Conservation (phyloP, 768 basidiomycete species). For the Rhodotorula kratochvilovae region DNA sequence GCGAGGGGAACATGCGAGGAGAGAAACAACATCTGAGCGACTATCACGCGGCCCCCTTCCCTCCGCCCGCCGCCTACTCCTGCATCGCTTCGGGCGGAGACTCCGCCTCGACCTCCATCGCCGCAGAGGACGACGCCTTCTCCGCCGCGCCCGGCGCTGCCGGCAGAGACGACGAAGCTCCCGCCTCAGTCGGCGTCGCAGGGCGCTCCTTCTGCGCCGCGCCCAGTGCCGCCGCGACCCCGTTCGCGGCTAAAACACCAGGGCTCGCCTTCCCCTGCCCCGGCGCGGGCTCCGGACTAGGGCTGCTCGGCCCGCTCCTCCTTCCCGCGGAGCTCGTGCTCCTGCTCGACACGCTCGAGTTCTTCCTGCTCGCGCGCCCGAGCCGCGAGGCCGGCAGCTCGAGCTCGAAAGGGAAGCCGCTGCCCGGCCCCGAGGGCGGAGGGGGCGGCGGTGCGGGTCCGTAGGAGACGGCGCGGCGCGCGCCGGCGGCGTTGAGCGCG, state of each 20-base stretch:
- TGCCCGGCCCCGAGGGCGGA: not conserved
- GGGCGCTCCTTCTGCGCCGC: not conserved
- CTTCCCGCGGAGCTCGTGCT: not conserved
- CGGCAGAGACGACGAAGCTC: no score
- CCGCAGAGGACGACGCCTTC: no score
- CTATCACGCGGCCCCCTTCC: no score
- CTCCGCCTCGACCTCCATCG: no score
- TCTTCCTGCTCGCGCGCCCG: slow-evolving; percentile 6
- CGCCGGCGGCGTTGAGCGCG: slow-evolving; percentile 14
- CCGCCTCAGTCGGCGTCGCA: not conserved
- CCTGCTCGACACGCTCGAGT: slow-evolving; percentile 4
- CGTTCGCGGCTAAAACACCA: no score
- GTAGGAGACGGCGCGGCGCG: not conserved
- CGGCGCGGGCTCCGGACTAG: not conserved
- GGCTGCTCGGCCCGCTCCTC: not conserved
- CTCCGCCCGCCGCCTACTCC: no score
- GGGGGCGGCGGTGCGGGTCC: not conserved
- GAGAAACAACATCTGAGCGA: no score
- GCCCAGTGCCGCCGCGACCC: no score
- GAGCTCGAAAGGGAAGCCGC: slow-evolving; percentile 15
- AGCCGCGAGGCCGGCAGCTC: slow-evolving; percentile 16
- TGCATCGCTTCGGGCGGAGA: no score
- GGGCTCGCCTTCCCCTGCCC: no score
- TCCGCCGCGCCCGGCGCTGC: no score
- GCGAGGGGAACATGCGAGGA: no score